These are phyloP conservation scores for Puccinellia tenuiflora DNA, from an alignment of 176 grass and related monocot genomes.

Conservation along the genomic window DNA sequence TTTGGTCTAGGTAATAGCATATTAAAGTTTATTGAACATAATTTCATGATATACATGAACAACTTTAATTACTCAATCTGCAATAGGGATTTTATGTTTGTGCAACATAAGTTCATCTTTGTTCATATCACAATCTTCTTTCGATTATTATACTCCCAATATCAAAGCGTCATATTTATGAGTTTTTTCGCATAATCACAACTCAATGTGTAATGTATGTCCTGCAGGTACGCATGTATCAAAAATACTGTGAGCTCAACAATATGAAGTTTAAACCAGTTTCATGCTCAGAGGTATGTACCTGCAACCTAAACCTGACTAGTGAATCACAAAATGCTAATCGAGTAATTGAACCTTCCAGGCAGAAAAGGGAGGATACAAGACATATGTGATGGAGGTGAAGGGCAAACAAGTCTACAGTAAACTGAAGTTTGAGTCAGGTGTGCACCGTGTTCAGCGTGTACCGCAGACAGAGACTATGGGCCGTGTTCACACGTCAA, in stretches of 20 bases:
- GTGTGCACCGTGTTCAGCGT: slow-evolving; percentile 93
- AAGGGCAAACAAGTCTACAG: slow-evolving; percentile 88
- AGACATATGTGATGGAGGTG: slow-evolving; percentile 89
- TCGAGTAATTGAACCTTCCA: slow-evolving; percentile 22
- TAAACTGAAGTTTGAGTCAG: slow-evolving; percentile 94
- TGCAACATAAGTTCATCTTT: background rate
- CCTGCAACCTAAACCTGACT: slow-evolving; percentile 19
- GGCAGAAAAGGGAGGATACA: slow-evolving; percentile 95
- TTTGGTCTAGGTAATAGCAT: slow-evolving; percentile 9
- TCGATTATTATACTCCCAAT: background rate
- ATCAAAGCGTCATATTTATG: background rate
- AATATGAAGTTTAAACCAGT: slow-evolving; percentile 66
- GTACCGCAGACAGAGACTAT: slow-evolving; percentile 89
- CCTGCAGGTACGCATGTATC: slow-evolving; percentile 87
- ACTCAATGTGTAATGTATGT: slow-evolving; percentile 18
- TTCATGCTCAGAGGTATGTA: slow-evolving; percentile 81
- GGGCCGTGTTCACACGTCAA: slow-evolving; percentile 93
- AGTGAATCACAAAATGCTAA: slow-evolving; percentile 21
- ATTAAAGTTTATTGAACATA: background rate
- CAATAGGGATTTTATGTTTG: slow-evolving; percentile 9
- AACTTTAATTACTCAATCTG: background rate
- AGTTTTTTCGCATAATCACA: background rate
- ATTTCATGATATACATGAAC: background rate
- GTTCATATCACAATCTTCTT: slow-evolving; percentile 25
- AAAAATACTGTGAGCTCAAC: slow-evolving; percentile 73